Evolutionary conservation across 306 rosid species (phyloP).

Genomic region (Medicago ruthenica): DNA sequence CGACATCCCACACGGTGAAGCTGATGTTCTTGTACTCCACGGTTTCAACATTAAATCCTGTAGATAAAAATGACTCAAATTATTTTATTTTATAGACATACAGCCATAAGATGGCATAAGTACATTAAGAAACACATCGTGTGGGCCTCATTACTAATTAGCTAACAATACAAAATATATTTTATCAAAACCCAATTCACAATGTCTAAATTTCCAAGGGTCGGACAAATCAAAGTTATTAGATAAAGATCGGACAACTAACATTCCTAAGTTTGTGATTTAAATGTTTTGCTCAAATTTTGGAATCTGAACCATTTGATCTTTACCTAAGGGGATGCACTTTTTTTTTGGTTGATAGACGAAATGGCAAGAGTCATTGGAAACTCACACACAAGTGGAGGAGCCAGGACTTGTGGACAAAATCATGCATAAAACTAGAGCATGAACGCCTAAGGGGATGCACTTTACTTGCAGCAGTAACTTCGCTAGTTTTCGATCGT

Average conservation of each 20-base stretch:
- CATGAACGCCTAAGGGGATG: not conserved
- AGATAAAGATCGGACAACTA: not conserved
- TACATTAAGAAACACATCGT: slow-evolving; percentile 6
- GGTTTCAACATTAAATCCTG: slow-evolving; percentile 97
- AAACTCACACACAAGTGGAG: no score
- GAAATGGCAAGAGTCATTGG: no score
- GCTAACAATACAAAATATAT: not conserved
- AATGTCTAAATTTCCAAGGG: not conserved
- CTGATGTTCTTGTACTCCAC: slow-evolving; percentile 99
- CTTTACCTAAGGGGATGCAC: not conserved
- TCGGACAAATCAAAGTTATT: not conserved
- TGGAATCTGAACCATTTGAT: not conserved
- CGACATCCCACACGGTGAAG: slow-evolving; percentile 99
- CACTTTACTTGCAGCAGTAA: not conserved
- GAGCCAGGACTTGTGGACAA: no score
- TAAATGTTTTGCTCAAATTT: not conserved
- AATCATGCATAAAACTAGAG: no score
- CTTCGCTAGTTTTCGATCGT: not conserved
- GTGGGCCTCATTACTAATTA: not conserved
- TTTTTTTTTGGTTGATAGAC: no score
- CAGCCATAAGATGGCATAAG: slow-evolving; percentile 1
- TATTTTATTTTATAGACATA: not conserved
- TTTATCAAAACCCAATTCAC: slow-evolving; percentile 15
- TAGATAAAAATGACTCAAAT: slow-evolving; percentile 20
- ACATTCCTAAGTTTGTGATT: not conserved